phyloP scores from a whole-genome alignment of 805 yeast genomes.

The Blastobotrys parvus region DNA sequence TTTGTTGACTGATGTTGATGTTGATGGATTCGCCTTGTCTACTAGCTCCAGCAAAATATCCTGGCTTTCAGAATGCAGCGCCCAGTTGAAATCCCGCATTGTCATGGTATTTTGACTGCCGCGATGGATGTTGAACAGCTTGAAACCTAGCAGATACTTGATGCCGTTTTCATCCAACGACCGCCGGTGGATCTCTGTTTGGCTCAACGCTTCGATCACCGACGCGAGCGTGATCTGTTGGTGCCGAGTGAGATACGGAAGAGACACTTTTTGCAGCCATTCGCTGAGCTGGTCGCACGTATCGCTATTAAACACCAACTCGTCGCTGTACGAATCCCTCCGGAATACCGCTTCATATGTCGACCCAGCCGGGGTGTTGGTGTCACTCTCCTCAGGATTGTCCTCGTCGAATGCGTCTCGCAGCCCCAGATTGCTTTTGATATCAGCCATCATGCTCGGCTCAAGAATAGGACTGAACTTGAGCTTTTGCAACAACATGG shows the following conservation, averaged over 20 bases:
- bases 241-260: slow-evolving; percentile 82
- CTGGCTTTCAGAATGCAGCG: slow-evolving; percentile 71
- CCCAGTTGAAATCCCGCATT: slow-evolving; percentile 84
- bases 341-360: slow-evolving; percentile 1
- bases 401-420: slow-evolving; percentile 24
- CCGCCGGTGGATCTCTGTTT: slow-evolving; percentile 37
- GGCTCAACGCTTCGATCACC: slow-evolving; percentile 55
- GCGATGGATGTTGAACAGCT: slow-evolving; percentile 49
- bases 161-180: slow-evolving; percentile 58
- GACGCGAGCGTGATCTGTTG: slow-evolving; percentile 79
- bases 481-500: slow-evolving; percentile 43
- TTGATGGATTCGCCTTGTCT: slow-evolving; percentile 19
- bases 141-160: slow-evolving; percentile 62
- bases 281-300: slow-evolving; percentile 40
- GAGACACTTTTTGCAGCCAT: slow-evolving; percentile 50
- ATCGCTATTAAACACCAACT: slow-evolving; percentile 8
- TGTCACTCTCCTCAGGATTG: not conserved
- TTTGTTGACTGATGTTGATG: too few relatives aligned
- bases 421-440: slow-evolving; percentile 23
- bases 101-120: slow-evolving; percentile 46
- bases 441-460: slow-evolving; percentile 27
- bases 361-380: not conserved
- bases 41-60: slow-evolving; percentile 51
- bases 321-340: slow-evolving; percentile 3
- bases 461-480: slow-evolving; percentile 44